Conservation (phyloP, 225 moss, liverwort and hornwort species). For the Anthoceros angustus region DNA sequence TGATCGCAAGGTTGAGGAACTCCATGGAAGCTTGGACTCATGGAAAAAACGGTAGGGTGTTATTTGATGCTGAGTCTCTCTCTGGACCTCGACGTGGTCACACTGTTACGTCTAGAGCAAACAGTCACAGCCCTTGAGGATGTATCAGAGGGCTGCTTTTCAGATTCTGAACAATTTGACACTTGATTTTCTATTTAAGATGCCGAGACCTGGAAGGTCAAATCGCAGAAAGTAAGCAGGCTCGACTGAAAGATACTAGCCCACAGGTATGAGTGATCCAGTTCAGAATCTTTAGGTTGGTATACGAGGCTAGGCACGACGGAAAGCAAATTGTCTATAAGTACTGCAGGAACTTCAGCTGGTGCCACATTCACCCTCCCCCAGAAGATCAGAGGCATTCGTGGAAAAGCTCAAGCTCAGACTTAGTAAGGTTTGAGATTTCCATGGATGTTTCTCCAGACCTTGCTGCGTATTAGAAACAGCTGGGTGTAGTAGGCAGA, state of each 20-base stretch:
- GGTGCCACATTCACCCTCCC: not conserved
- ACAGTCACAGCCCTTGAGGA: too few species aligned
- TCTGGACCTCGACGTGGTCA: not conserved
- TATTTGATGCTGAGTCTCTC: not conserved
- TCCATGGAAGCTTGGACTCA: not conserved
- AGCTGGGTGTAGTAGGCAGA: not conserved
- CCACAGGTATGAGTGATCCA: not conserved
- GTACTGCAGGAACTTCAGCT: constrained; percentile 1
- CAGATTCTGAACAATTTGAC: not conserved
- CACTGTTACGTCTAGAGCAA: too few species aligned
- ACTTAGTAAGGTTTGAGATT: not conserved
- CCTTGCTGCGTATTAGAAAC: not conserved
- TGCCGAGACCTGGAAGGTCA: not conserved
- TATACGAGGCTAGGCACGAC: not conserved
- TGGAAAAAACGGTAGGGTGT: constrained; percentile 1
- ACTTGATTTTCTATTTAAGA: not conserved
- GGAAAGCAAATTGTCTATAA: not conserved
- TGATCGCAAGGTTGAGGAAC: constrained; percentile 1
- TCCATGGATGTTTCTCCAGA: not conserved
- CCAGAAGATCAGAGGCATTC: not conserved
- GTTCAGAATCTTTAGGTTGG: not conserved
- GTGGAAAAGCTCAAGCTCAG: constrained; percentile 4
- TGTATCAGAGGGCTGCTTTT: not conserved
- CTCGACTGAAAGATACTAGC: not conserved
- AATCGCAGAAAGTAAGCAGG: not conserved